phyloP scores from a whole-genome alignment of 108 stramenopile genomes.

The Fragilariopsis cylindrus region DNA sequence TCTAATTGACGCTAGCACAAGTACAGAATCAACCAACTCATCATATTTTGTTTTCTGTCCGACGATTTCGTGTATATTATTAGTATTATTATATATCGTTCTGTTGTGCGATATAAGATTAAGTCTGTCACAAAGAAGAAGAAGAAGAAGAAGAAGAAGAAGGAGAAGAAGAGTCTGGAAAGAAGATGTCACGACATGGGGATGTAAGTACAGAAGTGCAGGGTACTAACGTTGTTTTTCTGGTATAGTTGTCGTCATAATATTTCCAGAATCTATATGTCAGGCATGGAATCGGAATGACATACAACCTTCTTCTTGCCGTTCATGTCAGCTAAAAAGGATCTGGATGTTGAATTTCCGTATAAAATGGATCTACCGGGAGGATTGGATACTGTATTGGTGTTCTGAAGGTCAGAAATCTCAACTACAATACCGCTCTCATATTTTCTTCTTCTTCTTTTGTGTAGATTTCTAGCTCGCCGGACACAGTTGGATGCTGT shows the following conservation, averaged over 20 bases:
- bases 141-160: no score
- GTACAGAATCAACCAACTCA: no score
- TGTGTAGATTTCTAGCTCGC: constrained; percentile 41
- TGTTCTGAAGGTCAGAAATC: neutral
- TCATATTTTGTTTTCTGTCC: no score
- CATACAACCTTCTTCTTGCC: no score
- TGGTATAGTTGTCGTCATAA: no score
- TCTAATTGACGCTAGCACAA: no score
- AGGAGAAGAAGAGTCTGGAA: neutral
- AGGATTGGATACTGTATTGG: neutral
- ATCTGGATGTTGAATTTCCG: neutral
- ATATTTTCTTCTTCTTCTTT: neutral
- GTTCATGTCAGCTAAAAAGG: neutral
- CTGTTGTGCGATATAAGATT: no score
- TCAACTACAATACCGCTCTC: neutral
- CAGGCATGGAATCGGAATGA: no score
- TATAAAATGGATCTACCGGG: neutral
- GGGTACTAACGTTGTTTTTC: neutral
- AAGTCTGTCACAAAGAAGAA: no score
- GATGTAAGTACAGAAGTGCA: constrained; percentile 60
- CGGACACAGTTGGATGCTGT: constrained; percentile 78
- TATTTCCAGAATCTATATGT: no score
- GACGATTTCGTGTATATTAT: no score
- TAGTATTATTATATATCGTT: no score
- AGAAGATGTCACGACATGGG: constrained; percentile 72